phyloP scores from a whole-genome alignment of 1,284 basidiomycete genomes.

The Hortiboletus rubellus region DNA sequence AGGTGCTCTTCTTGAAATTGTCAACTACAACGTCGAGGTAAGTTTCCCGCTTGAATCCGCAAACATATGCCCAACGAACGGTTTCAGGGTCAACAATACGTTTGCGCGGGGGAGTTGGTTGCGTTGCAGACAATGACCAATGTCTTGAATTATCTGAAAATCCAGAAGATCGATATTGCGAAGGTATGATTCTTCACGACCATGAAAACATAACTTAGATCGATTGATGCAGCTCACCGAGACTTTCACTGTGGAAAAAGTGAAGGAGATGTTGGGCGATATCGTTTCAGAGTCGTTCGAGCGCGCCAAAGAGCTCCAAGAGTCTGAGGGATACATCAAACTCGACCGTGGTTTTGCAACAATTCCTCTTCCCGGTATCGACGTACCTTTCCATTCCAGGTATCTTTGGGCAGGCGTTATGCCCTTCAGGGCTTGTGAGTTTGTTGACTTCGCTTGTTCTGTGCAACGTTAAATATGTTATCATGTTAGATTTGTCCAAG shows the following conservation, averaged over 20 bases:
- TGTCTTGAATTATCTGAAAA: conserved; percentile 94
- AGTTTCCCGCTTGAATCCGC: conserved; percentile 20
- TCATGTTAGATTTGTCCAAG: conserved; percentile 83
- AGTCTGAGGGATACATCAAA: conserved; percentile 86
- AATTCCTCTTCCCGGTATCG: conserved; percentile 95
- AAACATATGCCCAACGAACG: background rate
- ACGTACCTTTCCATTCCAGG: conserved; percentile 98
- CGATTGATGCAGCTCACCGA: conserved; percentile 69
- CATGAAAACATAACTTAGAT: conserved; percentile 1
- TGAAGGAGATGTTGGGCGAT: conserved; percentile 88
- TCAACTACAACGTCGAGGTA: conserved; percentile 97
- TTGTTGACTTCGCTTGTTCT: conserved; percentile 6
- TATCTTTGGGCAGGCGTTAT: conserved; percentile 99
- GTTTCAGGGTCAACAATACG: conserved; percentile 89
- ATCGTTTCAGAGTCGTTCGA: conserved; percentile 87
- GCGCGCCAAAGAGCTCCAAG: conserved; percentile 78
- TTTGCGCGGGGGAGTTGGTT: conserved; percentile 94
- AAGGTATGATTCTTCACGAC: conserved; percentile 57
- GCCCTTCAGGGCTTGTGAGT: conserved; percentile 90
- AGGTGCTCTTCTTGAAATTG: conserved; percentile 87
- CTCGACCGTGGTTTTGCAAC: conserved; percentile 97
- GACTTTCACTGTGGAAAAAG: conserved; percentile 81
- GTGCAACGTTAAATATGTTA: conserved; percentile 21
- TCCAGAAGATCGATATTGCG: conserved; percentile 94
- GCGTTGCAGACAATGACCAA: conserved; percentile 94